A percentile compares a stretch with the other conserved stretches of the same genome.
Conservation (phyloP, 2,329 filamentous ascomycete species). For the Cladosporium velox region DNA sequence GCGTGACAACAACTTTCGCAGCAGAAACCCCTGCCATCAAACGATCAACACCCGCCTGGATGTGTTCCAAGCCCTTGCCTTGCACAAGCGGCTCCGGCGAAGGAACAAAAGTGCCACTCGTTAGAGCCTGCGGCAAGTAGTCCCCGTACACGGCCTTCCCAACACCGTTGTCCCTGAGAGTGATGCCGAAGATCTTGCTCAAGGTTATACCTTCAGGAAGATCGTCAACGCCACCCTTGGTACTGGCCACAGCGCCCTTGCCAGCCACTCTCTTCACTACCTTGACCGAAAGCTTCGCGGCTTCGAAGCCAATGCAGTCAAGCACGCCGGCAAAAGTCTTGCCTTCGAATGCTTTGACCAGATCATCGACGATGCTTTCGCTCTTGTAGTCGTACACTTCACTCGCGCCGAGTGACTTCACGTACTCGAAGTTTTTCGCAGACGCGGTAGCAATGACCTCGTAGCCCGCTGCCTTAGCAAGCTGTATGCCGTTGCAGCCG, state of each 20-base stretch:
- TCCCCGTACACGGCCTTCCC: slow-evolving; percentile 38
- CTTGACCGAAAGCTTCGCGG: neutral
- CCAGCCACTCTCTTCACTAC: slow-evolving; percentile 33
- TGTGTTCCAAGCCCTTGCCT: slow-evolving; percentile 45
- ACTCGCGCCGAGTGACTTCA: slow-evolving; percentile 48
- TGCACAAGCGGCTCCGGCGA: slow-evolving; percentile 45
- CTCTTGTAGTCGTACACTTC: slow-evolving; percentile 48
- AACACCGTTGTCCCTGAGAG: slow-evolving; percentile 35
- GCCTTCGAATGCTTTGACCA: slow-evolving; percentile 36
- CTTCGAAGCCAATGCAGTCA: slow-evolving; percentile 24
- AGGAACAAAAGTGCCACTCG: slow-evolving; percentile 39
- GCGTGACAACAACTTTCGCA: slow-evolving; percentile 46
- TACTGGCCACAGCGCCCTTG: slow-evolving; percentile 27
- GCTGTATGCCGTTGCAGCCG: slow-evolving; percentile 51
- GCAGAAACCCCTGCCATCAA: slow-evolving; percentile 45
- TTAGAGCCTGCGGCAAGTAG: slow-evolving; percentile 37
- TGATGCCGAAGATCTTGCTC: slow-evolving; percentile 33
- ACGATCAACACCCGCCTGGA: slow-evolving; percentile 46
- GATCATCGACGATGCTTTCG: slow-evolving; percentile 25
- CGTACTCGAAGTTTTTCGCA: slow-evolving; percentile 46
- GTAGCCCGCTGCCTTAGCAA: slow-evolving; percentile 42
- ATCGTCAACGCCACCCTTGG: slow-evolving; percentile 32
- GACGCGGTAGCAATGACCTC: slow-evolving; percentile 50
- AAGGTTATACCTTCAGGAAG: slow-evolving; percentile 34
- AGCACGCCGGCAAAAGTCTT: slow-evolving; percentile 38